These are phyloP conservation scores for Immersiella caudata DNA, from an alignment of 495 filamentous ascomycete genomes.

Conservation along the genomic window DNA sequence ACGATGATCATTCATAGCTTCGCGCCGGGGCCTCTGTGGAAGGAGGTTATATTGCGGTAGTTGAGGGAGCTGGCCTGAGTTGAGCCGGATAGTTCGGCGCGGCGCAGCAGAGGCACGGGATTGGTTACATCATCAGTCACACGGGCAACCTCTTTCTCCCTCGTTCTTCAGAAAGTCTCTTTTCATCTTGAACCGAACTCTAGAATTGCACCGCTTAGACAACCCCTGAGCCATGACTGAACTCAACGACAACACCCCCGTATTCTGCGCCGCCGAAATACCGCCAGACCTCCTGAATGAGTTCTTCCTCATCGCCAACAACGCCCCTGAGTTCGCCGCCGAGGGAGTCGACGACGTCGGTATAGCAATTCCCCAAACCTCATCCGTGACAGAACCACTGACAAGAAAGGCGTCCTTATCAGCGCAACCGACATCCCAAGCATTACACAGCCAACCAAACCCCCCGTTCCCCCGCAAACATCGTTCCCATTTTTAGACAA, in stretches of 20 bases:
- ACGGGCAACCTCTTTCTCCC: too few species aligned
- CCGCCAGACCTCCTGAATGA: not conserved
- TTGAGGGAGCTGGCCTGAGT: not conserved
- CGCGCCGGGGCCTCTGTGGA: not conserved
- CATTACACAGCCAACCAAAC: not conserved
- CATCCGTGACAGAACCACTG: not conserved
- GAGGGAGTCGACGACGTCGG: not conserved
- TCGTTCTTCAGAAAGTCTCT: too few species aligned
- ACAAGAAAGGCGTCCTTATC: not conserved
- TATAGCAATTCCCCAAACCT: not conserved
- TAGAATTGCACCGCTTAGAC: too few species aligned
- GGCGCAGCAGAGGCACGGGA: too few species aligned
- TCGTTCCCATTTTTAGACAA: not conserved
- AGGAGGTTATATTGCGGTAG: not conserved
- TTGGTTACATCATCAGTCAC: too few species aligned
- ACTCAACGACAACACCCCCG: conserved; percentile 5
- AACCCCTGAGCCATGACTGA: too few species aligned
- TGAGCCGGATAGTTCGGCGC: too few species aligned
- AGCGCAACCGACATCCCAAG: not conserved
- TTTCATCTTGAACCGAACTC: too few species aligned
- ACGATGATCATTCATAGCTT: not conserved
- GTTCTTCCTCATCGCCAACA: not conserved
- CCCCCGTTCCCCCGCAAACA: not conserved
- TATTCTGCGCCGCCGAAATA: not conserved
- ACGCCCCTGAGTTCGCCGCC: not conserved